Percentiles rank a stretch among this genome's conserved stretches.
Conservation (phyloP, 331 rosid species). For the Malus hybrid region DNA sequence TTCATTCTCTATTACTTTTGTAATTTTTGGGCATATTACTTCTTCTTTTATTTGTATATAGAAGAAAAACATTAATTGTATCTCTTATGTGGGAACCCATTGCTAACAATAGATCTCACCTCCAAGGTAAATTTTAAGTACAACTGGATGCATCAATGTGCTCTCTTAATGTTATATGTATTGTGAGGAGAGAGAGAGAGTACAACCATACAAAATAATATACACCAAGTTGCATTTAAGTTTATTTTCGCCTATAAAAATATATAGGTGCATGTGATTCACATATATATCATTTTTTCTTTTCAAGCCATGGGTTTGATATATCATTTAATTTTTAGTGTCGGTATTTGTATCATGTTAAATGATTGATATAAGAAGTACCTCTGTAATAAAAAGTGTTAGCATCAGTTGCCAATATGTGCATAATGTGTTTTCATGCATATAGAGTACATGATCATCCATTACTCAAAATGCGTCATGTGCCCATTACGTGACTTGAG, state of each 20-base stretch:
- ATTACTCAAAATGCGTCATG: background rate
- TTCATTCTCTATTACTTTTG: no score
- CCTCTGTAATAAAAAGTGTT: background rate
- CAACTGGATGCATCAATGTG: no score
- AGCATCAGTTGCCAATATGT: background rate
- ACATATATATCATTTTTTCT: background rate
- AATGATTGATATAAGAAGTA: background rate
- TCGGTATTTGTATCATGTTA: no score
- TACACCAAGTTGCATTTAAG: no score
- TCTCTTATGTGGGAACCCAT: background rate
- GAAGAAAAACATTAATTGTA: background rate
- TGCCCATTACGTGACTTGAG: background rate
- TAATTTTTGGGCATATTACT: background rate
- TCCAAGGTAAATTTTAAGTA: background rate
- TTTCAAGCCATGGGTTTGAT: background rate
- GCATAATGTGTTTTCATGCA: background rate
- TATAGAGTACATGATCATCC: background rate
- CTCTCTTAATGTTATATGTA: background rate
- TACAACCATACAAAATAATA: background rate
- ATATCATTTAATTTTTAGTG: background rate
- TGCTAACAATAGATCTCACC: background rate
- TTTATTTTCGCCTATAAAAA: no score
- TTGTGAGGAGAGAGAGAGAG: background rate
- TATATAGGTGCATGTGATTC: background rate
- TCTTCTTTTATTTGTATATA: background rate